Evolutionary conservation across 208 protist genomes (phyloP).

Genomic region (Leishmania tropica): DNA sequence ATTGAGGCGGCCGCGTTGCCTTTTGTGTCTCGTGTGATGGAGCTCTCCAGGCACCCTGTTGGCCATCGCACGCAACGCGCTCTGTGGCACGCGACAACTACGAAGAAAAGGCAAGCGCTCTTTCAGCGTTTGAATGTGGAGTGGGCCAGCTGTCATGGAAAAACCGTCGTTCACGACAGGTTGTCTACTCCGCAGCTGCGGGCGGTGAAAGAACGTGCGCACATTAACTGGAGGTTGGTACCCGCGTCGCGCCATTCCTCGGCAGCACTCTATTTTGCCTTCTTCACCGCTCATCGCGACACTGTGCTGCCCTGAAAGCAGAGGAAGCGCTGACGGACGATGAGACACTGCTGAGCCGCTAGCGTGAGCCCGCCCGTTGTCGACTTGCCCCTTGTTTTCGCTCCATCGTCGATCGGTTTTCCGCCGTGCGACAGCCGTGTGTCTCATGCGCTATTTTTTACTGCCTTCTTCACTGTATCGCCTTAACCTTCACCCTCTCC

Average conservation of each 20-base stretch:
- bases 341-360: background rate
- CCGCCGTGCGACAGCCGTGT: background rate
- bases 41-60: background rate
- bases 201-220: background rate
- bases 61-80: background rate
- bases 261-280: background rate
- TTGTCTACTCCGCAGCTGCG: background rate
- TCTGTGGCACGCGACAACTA: background rate
- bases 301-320: background rate
- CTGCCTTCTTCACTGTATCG: background rate
- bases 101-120: background rate
- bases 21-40: slow-evolving; percentile 11
- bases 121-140: background rate
- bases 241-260: background rate
- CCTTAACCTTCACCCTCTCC: background rate
- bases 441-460: background rate
- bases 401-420: background rate
- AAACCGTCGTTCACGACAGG: background rate
- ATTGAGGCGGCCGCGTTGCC: slow-evolving; percentile 22
- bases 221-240: slow-evolving; percentile 16
- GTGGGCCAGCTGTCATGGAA: slow-evolving; percentile 11
- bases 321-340: no score
- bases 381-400: background rate
- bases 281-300: background rate
- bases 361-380: background rate